Evolutionary conservation across 768 basidiomycete genomes (phyloP).

Genomic region (Jaapia argillacea): DNA sequence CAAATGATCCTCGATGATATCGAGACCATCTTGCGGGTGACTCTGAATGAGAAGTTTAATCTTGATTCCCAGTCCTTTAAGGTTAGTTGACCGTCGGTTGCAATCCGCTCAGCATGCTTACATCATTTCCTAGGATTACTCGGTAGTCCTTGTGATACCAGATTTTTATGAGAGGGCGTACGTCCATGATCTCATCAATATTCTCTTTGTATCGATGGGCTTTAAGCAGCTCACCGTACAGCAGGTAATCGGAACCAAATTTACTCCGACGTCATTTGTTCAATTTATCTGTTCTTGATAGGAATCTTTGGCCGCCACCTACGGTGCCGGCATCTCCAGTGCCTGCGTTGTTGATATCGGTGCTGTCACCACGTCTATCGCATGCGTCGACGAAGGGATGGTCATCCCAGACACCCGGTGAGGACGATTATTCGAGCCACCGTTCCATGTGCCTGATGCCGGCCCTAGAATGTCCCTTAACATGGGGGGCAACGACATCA

Average conservation of each 20-base stretch:
- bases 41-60: constrained; percentile 50
- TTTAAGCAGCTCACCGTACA: constrained; percentile 92
- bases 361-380: constrained; percentile 70
- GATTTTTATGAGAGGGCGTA: constrained; percentile 86
- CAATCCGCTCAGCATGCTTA: constrained; percentile 4
- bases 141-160: constrained; percentile 81
- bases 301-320: constrained; percentile 91
- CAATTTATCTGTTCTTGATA: constrained; percentile 18
- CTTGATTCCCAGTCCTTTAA: constrained; percentile 47
- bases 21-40: constrained; percentile 52
- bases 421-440: neutral
- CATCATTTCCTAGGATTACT: constrained; percentile 55
- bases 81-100: constrained; percentile 26
- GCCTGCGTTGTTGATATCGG: constrained; percentile 97
- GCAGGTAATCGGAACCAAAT: constrained; percentile 47
- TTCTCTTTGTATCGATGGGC: constrained; percentile 70
- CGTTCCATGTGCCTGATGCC: too few relatives aligned
- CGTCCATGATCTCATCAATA: constrained; percentile 64
- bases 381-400: constrained; percentile 92
- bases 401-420: constrained; percentile 86
- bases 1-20: constrained; percentile 73
- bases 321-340: constrained; percentile 89
- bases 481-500: constrained; percentile 93
- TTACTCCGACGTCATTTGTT: neutral
- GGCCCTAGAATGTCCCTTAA: constrained; percentile 58